These are phyloP conservation scores for Epichloe typhina DNA, from an alignment of 2,329 filamentous ascomycete species.

Conservation along the genomic window DNA sequence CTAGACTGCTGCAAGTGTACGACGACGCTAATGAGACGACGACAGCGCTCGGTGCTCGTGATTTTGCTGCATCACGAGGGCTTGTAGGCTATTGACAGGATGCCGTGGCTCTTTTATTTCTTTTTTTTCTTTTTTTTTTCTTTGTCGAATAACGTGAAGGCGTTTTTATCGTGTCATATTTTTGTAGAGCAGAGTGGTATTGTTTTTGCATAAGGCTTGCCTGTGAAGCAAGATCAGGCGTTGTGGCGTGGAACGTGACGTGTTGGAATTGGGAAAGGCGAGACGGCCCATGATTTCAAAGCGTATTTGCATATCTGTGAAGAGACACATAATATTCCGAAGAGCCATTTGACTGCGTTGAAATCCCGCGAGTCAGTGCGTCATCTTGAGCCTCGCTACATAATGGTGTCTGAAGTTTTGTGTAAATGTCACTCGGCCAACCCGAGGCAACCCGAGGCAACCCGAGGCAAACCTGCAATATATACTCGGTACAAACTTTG, in stretches of 20 bases:
- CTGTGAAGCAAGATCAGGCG: neutral
- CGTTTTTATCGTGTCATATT: neutral
- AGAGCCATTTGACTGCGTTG: too few relatives aligned
- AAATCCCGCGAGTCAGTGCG: too few relatives aligned
- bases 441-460: too few relatives aligned
- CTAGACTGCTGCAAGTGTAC: conserved; percentile 12
- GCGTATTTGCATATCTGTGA: neutral
- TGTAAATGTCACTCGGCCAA: too few relatives aligned
- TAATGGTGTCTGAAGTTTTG: too few relatives aligned
- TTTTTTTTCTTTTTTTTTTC: neutral
- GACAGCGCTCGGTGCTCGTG: neutral
- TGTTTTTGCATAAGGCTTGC: neutral
- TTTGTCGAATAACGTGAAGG: neutral
- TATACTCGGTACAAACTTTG: too few relatives aligned
- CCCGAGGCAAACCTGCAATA: too few relatives aligned
- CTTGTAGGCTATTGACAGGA: neutral
- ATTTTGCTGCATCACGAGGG: neutral
- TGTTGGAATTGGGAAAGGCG: neutral
- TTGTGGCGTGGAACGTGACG: neutral
- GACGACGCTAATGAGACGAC: conserved; percentile 17
- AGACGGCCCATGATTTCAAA: neutral
- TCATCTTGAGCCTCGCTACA: too few relatives aligned
- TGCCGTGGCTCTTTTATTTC: too few relatives aligned
- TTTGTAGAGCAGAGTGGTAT: neutral
- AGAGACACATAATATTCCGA: too few relatives aligned